These are phyloP conservation scores for Herpotrichia juniperi DNA, from an alignment of 2,329 filamentous ascomycete genomes.

Conservation along the genomic window DNA sequence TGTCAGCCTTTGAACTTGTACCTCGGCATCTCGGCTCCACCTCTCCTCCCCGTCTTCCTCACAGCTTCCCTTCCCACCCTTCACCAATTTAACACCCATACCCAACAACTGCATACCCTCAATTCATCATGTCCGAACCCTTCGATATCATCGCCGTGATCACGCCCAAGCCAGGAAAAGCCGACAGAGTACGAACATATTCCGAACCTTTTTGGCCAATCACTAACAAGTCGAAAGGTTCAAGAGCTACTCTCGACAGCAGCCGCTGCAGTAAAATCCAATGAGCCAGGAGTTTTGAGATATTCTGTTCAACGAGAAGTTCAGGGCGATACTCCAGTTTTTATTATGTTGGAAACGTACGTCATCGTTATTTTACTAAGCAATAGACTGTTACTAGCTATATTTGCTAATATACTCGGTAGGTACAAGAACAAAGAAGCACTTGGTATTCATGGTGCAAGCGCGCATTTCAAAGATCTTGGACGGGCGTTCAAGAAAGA, in stretches of 20 bases:
- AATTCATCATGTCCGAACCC: slow-evolving; percentile 18
- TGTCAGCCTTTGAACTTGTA: too few species aligned
- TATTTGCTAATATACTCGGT: neutral
- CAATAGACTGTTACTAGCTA: neutral
- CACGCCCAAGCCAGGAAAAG: slow-evolving; percentile 37
- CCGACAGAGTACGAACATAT: slow-evolving; percentile 29
- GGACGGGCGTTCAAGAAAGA: slow-evolving; percentile 32
- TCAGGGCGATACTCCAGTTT: slow-evolving; percentile 30
- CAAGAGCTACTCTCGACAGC: slow-evolving; percentile 33
- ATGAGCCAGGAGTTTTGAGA: slow-evolving; percentile 40
- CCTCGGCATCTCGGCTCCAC: too few species aligned
- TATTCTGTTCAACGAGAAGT: slow-evolving; percentile 40
- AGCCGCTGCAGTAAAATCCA: slow-evolving; percentile 32
- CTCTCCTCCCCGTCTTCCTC: too few species aligned
- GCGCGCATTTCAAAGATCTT: slow-evolving; percentile 27
- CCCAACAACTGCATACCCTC: neutral
- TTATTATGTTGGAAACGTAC: slow-evolving; percentile 43
- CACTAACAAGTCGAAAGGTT: slow-evolving; percentile 23
- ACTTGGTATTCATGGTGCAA: slow-evolving; percentile 31
- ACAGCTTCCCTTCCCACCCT: too few species aligned
- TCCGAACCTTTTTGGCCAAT: neutral
- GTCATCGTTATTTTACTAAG: too few species aligned
- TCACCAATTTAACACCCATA: too few species aligned
- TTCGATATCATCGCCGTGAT: slow-evolving; percentile 39
- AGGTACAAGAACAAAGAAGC: slow-evolving; percentile 40